A percentile compares a stretch with the other conserved stretches of the same genome.
These are phyloP conservation scores for Aspergillus chevalieri DNA, from an alignment of 2,329 filamentous ascomycete genomes.

Conservation along the genomic window DNA sequence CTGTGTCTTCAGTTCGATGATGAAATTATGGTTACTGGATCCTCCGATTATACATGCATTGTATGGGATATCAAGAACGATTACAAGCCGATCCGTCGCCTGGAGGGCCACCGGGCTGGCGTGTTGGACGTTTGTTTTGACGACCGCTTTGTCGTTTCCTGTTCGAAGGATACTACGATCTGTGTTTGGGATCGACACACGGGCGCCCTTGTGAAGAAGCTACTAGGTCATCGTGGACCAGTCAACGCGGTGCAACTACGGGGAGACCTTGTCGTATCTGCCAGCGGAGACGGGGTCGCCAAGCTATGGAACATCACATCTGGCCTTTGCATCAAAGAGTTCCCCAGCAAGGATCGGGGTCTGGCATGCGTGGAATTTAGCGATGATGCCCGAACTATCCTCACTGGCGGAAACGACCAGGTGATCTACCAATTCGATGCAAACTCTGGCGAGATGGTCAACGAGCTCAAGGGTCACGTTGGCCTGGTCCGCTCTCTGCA, in stretches of 20 bases:
- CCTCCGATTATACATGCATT: slow-evolving; percentile 85
- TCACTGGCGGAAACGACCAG: slow-evolving; percentile 91
- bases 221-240: slow-evolving; percentile 80
- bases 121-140: slow-evolving; percentile 94
- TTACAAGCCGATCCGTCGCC: slow-evolving; percentile 72
- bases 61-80: slow-evolving; percentile 76
- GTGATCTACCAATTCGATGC: slow-evolving; percentile 95
- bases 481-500: slow-evolving; percentile 85
- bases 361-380: slow-evolving; percentile 94
- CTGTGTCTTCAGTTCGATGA: slow-evolving; percentile 93
- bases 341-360: slow-evolving; percentile 82
- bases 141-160: slow-evolving; percentile 86
- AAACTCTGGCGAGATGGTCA: slow-evolving; percentile 76
- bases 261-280: slow-evolving; percentile 86
- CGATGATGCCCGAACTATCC: slow-evolving; percentile 87
- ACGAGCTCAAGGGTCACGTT: slow-evolving; percentile 74
- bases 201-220: slow-evolving; percentile 66
- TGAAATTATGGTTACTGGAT: slow-evolving; percentile 87
- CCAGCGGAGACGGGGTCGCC: slow-evolving; percentile 85
- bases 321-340: slow-evolving; percentile 82
- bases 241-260: slow-evolving; percentile 96
- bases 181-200: slow-evolving; percentile 89
- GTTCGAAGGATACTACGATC: slow-evolving; percentile 91
- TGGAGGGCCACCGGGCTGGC: slow-evolving; percentile 74
- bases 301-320: slow-evolving; percentile 94